Evolutionary conservation across 768 basidiomycete species (phyloP), one percentile per base, ranked within the genome.

Genomic region (Hygrocybe punicea): DNA sequence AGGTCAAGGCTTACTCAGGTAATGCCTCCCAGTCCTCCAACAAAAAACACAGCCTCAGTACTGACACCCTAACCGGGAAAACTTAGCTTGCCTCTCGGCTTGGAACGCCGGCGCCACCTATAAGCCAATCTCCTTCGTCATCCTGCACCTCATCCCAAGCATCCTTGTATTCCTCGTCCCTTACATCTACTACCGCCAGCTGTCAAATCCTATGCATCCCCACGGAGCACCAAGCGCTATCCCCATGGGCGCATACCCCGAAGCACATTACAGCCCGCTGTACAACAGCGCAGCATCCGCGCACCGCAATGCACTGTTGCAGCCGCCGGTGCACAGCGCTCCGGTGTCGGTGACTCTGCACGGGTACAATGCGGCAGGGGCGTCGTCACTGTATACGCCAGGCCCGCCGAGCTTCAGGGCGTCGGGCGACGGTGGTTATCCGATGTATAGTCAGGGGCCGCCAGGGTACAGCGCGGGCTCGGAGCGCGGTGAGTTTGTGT

Each of bases 151-250:
- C 52, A 24, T 60, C 23, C 59, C 59, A 2, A 49, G 17, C n/a
- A 21, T 54, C 36, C 44, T 60, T 35, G 39, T 56, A 29, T 46
- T 57, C 59, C 10, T 57, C 23, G 16, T 54, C 44, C 56, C 53
- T 6, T 50, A 53, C 51, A 49, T 49, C 4, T 60, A 60, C 29
- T 57, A 54, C 51, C 51, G 50, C 13, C 59, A 60, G 47, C 34
- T 51, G 10, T 47, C 47, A 7, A 55, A 52, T 33, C 44, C 51
- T 8, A 23, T 17, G 8, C 40, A 57, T 19, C 25, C 56, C 5
- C 39, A 47, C 33, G 44, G 53, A 46, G 37, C 25, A 14, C 35
- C 34, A 39, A 42, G 36, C 46, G 53, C 45, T 8, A 46, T 48
- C 17, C 58, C 44, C n/a, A 29, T 37, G 42, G 16, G 19, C n/a